Base-by-base conservation (phyloP, 495 filamentous ascomycete species). In the Aspergillus sparsus region DNA sequence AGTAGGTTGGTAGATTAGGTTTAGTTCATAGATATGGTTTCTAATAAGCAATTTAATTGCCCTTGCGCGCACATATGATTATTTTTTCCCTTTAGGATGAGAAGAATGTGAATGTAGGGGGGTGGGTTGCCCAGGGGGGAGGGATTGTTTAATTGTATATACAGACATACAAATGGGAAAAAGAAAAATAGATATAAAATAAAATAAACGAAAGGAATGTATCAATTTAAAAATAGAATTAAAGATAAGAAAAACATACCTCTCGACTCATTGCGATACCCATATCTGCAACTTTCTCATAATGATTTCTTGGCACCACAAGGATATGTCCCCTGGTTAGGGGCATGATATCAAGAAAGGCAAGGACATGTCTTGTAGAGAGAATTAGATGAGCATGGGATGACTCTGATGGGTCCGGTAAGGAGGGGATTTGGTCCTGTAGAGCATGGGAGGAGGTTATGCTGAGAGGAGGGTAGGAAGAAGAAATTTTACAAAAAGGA, bases 271-370 rank as follows among this genome's bases (percentile, higher is more conserved):
- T 82, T 32, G 61, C 63, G 11, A 80, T 71, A 1, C 70, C 77
- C 41, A 89, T 73, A 69, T 94, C 90, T 0, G 82, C 80, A 5
- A 96, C 69, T 64, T 88, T 93, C 61, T 84, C 82, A 55, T 81
- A 77, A 77, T 97, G 93, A 6, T 67, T 42, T 55, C 93, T 81
- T 35, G 90, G 86, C 32, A 83, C 86, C 18, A 97, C 77, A 0
- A 97, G 83, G 1, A 95, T 69, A 76, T 97, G 93, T 0, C 92
- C 92, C 0, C 69, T 74, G 0, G 87, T 85, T 34, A 97, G 82
- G 10, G 93, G 93, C 82, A 93, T 84, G 62, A 94, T 93, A 74
- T 97, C 93, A 44, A 97, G 79, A 72, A 97, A 97, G 34, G 91
- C 93, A 34, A 96, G 68, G 27, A 92, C 81, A 62, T 84, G 67